Conservation (phyloP, 1,284 basidiomycete species). For the Austropuccinia psidii region DNA sequence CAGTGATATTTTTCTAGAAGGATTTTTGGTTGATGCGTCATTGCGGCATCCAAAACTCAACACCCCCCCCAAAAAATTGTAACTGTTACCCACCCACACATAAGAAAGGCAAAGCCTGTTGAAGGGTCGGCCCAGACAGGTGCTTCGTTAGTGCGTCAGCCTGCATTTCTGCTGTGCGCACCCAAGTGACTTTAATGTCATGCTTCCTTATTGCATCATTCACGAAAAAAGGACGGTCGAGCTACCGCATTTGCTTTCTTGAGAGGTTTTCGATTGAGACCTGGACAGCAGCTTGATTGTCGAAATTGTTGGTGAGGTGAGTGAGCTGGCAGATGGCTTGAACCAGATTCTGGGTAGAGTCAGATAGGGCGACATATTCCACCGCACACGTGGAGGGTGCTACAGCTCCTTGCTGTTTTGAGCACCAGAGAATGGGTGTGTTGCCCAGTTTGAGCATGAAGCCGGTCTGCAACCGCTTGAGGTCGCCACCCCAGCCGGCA, state of each 20-base stretch:
- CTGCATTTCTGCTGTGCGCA: neutral
- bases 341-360: neutral
- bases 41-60: no score
- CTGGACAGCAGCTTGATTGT: neutral
- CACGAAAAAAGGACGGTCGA: neutral
- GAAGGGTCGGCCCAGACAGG: neutral
- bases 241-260: neutral
- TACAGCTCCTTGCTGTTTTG: neutral
- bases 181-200: neutral
- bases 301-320: neutral
- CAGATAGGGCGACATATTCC: neutral
- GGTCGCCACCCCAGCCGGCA: no score
- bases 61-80: neutral
- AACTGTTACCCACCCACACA: neutral
- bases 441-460: no score
- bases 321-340: no score
- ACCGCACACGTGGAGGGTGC: neutral
- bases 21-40: no score
- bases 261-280: neutral
- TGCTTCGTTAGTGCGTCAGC: slow-evolving; percentile 1
- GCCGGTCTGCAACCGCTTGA: no score
- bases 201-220: neutral
- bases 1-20: no score
- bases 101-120: no score
- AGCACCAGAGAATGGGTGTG: no score